Evolutionary conservation across 139 green algal species (phyloP).

Genomic region (Micractinium conductrix): DNA sequence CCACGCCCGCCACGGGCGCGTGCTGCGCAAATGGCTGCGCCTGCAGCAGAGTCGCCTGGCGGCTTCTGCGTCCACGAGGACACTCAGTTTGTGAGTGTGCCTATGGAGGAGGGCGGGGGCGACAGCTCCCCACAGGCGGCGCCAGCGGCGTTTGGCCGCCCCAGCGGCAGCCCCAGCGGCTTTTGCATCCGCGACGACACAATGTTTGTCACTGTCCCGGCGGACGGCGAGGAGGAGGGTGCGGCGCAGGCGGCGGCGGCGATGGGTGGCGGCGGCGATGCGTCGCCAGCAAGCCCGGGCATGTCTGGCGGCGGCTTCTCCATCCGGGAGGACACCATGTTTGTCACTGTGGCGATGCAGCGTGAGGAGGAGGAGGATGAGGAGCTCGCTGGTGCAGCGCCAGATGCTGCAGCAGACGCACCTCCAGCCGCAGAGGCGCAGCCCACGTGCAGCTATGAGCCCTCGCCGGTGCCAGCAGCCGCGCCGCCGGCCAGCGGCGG

Average conservation of each 20-base stretch:
- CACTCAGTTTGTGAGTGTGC: conserved; percentile 39
- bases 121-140: neutral
- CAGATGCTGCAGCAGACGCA: neutral
- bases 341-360: neutral
- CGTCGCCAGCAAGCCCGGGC: too few relatives aligned
- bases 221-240: neutral
- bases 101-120: neutral
- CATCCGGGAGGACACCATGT: conserved; percentile 35
- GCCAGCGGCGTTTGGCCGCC: neutral
- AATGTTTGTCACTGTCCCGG: conserved; percentile 7
- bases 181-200: conserved; percentile 39
- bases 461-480: neutral
- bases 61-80: conserved; percentile 29
- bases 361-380: neutral
- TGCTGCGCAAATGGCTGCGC: neutral
- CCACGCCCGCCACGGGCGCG: conserved; percentile 2
- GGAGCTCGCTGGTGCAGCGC: neutral
- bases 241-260: too few relatives aligned
- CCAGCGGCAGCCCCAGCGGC: conserved; percentile 12
- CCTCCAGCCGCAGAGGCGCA: neutral
- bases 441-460: neutral
- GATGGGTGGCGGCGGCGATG: too few relatives aligned
- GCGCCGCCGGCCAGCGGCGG: too few relatives aligned
- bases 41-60: neutral
- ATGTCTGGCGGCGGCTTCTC: too few relatives aligned